A percentile compares a stretch with the other conserved stretches of the same genome.
These are phyloP conservation scores for Kluyveromyces siamensis DNA, from an alignment of 805 yeast species.

Conservation along the genomic window DNA sequence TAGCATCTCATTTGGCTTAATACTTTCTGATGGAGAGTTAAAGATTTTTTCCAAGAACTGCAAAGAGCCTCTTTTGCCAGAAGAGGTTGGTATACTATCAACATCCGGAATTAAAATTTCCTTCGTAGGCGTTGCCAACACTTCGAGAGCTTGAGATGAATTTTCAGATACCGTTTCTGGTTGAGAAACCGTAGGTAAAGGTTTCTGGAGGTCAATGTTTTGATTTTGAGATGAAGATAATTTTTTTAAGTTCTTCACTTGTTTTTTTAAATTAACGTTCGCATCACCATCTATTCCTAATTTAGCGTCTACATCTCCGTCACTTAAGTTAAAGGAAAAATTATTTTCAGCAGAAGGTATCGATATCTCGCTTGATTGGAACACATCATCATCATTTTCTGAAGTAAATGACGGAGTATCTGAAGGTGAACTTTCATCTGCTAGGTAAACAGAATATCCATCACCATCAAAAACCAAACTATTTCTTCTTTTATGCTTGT, in stretches of 20 bases:
- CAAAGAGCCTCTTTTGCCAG: conserved; percentile 12
- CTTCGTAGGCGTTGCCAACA: conserved; percentile 22
- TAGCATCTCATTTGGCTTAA: neutral
- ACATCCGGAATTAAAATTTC: conserved; percentile 21
- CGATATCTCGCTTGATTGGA: conserved; percentile 11
- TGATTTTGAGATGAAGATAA: neutral
- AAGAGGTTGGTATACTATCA: conserved; percentile 11
- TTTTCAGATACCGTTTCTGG: neutral
- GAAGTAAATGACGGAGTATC: neutral
- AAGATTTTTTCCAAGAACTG: conserved; percentile 17
- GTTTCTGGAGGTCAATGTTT: neutral
- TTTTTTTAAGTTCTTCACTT: conserved; percentile 18
- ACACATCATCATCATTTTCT: conserved; percentile 1
- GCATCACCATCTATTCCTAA: conserved; percentile 26
- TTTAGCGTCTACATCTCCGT: conserved; percentile 12
- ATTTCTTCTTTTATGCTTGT: conserved; percentile 18
- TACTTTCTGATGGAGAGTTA: neutral
- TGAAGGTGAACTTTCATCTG: conserved; percentile 1
- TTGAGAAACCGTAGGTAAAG: neutral
- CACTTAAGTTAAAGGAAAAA: conserved; percentile 16
- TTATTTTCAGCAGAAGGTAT: conserved; percentile 24
- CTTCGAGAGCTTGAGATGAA: conserved; percentile 11
- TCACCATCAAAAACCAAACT: conserved; percentile 32
- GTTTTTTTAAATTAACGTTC: conserved; percentile 25
- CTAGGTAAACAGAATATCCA: conserved; percentile 25